These are phyloP conservation scores for Beauveria australis DNA, from an alignment of 2,329 filamentous ascomycete genomes.

Conservation along the genomic window DNA sequence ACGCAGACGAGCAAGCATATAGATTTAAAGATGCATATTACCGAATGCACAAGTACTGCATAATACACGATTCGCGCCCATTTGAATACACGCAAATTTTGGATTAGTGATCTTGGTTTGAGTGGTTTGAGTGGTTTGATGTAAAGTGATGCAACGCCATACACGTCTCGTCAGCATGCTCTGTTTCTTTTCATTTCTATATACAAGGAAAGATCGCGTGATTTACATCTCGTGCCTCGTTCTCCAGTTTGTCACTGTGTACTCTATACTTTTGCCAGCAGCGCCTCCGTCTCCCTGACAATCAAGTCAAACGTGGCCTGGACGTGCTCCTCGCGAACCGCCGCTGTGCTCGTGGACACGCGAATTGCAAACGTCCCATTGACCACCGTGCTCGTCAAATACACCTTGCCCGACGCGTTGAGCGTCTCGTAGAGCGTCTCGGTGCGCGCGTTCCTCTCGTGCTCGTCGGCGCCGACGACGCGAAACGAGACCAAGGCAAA, in stretches of 20 bases:
- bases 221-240: background rate
- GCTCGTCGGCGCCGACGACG: constrained; percentile 38
- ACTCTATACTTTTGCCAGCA: constrained; percentile 1
- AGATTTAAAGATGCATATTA: constrained; percentile 11
- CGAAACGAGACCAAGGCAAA: constrained; percentile 77
- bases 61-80: background rate
- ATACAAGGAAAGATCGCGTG: background rate
- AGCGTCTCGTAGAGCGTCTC: constrained; percentile 68
- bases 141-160: background rate
- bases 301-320: constrained; percentile 66
- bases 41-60: background rate
- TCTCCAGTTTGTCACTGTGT: background rate
- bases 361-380: constrained; percentile 70
- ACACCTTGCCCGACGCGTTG: constrained; percentile 69
- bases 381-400: constrained; percentile 70
- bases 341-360: constrained; percentile 64
- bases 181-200: background rate
- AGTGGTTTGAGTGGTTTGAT: background rate
- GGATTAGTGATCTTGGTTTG: background rate
- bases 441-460: constrained; percentile 58
- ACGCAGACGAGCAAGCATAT: constrained; percentile 70
- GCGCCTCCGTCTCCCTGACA: constrained; percentile 49
- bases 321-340: constrained; percentile 64
- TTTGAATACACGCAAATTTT: background rate
- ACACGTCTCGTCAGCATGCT: background rate